Percentiles rank a stretch among this genome's conserved stretches.
Evolutionary conservation across 257 asterid genomes (phyloP).

Genomic region (Plantago elongata): DNA sequence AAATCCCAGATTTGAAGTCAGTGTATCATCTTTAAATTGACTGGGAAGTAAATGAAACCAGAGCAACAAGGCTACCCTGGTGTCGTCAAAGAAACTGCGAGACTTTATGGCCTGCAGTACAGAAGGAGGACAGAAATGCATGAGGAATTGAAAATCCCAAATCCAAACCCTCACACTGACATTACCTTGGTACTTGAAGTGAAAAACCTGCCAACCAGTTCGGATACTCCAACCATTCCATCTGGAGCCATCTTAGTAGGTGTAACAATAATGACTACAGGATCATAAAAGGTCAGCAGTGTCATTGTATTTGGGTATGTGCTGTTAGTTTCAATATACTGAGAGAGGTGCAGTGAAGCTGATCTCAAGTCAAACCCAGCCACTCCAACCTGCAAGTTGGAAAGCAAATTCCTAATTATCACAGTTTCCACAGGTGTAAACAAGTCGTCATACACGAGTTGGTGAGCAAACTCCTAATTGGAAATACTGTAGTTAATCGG

Average conservation of each 20-base stretch:
- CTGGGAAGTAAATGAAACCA: conserved; percentile 19
- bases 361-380: conserved; percentile 95
- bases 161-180: conserved; percentile 14
- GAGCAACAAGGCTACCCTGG: conserved; percentile 56
- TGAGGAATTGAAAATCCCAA: conserved; percentile 16
- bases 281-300: conserved; percentile 81
- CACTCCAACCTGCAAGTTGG: conserved; percentile 70
- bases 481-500: too few species aligned
- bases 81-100: conserved; percentile 94
- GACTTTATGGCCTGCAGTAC: conserved; percentile 59
- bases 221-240: conserved; percentile 95
- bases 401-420: neutral
- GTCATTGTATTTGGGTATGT: conserved; percentile 94
- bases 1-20: conserved; percentile 27
- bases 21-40: conserved; percentile 19
- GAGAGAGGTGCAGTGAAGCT: conserved; percentile 94
- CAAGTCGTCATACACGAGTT: too few species aligned
- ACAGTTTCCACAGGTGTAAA: too few species aligned
- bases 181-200: conserved; percentile 65
- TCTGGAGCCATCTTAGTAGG: conserved; percentile 84
- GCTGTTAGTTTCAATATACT: conserved; percentile 91
- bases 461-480: too few species aligned
- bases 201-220: conserved; percentile 69
- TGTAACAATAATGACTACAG: conserved; percentile 73
- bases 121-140: conserved; percentile 20